Percentiles rank a stretch among this genome's conserved stretches.
Conservation (phyloP, 305 asterid species). For the Stenogyne calaminthoides region DNA sequence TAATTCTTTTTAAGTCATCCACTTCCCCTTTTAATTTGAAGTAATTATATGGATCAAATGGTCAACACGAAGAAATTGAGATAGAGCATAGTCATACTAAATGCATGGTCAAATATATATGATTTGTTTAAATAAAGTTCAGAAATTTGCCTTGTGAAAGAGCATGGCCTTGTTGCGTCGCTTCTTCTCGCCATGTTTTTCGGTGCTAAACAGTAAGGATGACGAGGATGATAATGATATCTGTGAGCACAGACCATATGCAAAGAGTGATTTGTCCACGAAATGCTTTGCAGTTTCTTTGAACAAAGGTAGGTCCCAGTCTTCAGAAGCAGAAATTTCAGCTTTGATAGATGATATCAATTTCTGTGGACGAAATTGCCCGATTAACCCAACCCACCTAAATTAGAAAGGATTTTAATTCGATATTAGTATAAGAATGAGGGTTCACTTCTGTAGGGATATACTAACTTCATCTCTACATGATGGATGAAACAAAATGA, state of each 20-base stretch:
- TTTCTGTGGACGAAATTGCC: conserved; percentile 87
- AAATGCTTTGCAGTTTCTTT: conserved; percentile 69
- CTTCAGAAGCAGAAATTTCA: conserved; percentile 60
- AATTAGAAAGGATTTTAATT: conserved; percentile 5
- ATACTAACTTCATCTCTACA: neutral
- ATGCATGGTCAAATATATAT: neutral
- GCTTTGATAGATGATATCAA: conserved; percentile 65
- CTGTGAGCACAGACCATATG: conserved; percentile 67
- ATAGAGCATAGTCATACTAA: neutral
- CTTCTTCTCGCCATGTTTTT: conserved; percentile 69
- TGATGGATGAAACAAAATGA: neutral
- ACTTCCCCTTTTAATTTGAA: neutral
- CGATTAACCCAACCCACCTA: conserved; percentile 83
- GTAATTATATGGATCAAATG: neutral
- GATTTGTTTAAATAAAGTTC: neutral
- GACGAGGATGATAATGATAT: conserved; percentile 58
- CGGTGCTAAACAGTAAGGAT: conserved; percentile 62
- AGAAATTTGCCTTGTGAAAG: conserved; percentile 60
- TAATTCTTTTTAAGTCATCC: neutral
- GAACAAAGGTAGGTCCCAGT: conserved; percentile 65
- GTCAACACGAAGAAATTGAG: conserved; percentile 2
- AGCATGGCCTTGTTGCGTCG: conserved; percentile 61
- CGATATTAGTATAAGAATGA: neutral
- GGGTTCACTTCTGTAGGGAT: neutral
- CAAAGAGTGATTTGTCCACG: conserved; percentile 75